Percentiles rank a stretch among this genome's conserved stretches.
phyloP scores from a whole-genome alignment of 2,329 filamentous ascomycete species.

The Aspergillus tubingensis region DNA sequence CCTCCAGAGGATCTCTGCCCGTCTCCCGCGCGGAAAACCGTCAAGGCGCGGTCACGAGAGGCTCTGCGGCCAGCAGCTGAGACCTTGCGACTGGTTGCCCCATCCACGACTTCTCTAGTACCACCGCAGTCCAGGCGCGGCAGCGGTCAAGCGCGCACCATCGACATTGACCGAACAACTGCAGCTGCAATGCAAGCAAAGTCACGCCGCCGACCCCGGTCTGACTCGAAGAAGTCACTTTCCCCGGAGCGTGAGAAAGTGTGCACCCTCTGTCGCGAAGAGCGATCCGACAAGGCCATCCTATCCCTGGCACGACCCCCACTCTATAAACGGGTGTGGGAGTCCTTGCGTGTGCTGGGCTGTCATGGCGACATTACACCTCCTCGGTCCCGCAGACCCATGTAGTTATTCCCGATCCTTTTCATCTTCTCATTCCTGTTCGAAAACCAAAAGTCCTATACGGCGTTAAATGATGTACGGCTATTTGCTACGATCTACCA shows the following conservation, averaged over 20 bases:
- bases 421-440: not conserved
- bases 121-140: constrained; percentile 27
- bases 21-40: constrained; percentile 19
- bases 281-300: constrained; percentile 28
- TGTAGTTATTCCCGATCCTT: constrained; percentile 9
- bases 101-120: constrained; percentile 38
- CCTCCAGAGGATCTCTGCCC: constrained; percentile 17
- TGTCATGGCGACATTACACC: constrained; percentile 27
- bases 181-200: constrained; percentile 41
- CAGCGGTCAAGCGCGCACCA: constrained; percentile 26
- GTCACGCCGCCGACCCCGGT: constrained; percentile 35
- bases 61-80: constrained; percentile 29
- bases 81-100: constrained; percentile 39
- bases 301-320: constrained; percentile 23
- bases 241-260: constrained; percentile 31
- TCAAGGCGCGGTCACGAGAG: constrained; percentile 29
- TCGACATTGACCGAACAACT: constrained; percentile 37
- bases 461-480: constrained; percentile 17
- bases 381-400: constrained; percentile 19
- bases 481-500: constrained; percentile 6
- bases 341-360: constrained; percentile 28
- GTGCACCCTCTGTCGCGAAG: constrained; percentile 35
- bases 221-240: constrained; percentile 27
- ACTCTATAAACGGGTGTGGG: constrained; percentile 29
- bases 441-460: constrained; percentile 6